A percentile compares a stretch with the other conserved stretches of the same genome.
phyloP scores from a whole-genome alignment of 306 rosid genomes.

The Begonia masoniana region DNA sequence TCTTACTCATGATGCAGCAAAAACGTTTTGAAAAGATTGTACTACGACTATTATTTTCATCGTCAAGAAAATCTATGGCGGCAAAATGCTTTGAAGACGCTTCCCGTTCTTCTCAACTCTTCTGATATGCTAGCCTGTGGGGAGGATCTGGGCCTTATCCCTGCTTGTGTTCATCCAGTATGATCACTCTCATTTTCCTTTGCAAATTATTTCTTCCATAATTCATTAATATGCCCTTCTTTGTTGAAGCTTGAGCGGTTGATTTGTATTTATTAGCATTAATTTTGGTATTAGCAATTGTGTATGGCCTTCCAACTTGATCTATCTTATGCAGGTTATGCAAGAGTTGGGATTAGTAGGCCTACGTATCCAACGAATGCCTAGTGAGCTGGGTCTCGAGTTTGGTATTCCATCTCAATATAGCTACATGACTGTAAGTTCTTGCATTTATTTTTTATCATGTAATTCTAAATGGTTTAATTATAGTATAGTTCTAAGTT shows the following conservation, averaged over 20 bases:
- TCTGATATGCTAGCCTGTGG: constrained; percentile 94
- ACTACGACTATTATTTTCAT: constrained; percentile 83
- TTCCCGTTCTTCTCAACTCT: constrained; percentile 80
- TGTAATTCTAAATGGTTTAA: too few relatives aligned
- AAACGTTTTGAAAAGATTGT: constrained; percentile 63
- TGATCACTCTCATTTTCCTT: constrained; percentile 16
- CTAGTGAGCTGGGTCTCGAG: constrained; percentile 70
- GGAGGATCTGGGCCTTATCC: constrained; percentile 95
- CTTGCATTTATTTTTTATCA: not conserved
- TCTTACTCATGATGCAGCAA: constrained; percentile 38
- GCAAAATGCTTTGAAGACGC: constrained; percentile 84
- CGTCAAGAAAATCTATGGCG: constrained; percentile 96
- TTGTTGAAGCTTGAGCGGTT: too few relatives aligned
- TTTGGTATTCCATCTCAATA: constrained; percentile 91
- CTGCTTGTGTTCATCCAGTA: constrained; percentile 97
- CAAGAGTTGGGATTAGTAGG: constrained; percentile 88
- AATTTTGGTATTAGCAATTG: too few relatives aligned
- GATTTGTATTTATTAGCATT: too few relatives aligned
- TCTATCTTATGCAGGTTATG: constrained; percentile 58
- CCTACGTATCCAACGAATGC: constrained; percentile 95
- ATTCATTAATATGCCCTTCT: not conserved
- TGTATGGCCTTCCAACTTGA: constrained; percentile 2
- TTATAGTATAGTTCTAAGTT: not conserved
- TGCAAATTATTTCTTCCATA: not conserved
- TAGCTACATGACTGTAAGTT: constrained; percentile 77